These are phyloP conservation scores for Aspergillus spinulosporus DNA, from an alignment of 2,329 filamentous ascomycete species.

Conservation along the genomic window DNA sequence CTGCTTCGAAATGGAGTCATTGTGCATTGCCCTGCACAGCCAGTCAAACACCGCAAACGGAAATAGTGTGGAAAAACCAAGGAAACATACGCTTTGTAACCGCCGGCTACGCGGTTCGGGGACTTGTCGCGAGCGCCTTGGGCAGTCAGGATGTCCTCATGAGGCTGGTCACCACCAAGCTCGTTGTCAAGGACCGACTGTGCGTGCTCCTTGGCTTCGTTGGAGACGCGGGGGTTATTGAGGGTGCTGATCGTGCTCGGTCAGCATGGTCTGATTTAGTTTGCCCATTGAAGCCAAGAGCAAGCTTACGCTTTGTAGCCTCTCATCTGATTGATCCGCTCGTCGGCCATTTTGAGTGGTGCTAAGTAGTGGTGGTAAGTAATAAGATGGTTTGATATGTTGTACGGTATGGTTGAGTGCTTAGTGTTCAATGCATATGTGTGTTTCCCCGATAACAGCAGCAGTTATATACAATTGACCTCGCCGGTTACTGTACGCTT, in stretches of 20 bases:
- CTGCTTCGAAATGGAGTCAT: constrained; percentile 7
- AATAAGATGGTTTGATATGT: neutral
- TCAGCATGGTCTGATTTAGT: neutral
- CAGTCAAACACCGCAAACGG: neutral
- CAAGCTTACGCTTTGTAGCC: constrained; percentile 10
- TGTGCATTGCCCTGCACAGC: constrained; percentile 10
- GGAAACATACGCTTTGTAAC: constrained; percentile 24
- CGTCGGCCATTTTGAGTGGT: constrained; percentile 3
- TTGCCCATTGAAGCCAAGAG: neutral
- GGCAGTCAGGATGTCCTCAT: constrained; percentile 18
- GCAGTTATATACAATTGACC: neutral
- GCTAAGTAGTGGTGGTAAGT: too few species aligned
- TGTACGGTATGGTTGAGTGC: neutral
- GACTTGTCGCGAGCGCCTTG: constrained; percentile 18
- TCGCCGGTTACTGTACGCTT: constrained; percentile 1
- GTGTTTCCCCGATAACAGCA: neutral
- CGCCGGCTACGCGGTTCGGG: constrained; percentile 19
- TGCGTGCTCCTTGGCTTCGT: constrained; percentile 24
- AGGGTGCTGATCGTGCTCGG: constrained; percentile 13
- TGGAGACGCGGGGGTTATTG: constrained; percentile 23
- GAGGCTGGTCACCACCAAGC: constrained; percentile 18
- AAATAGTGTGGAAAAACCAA: neutral
- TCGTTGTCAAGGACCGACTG: constrained; percentile 19
- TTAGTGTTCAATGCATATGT: neutral
- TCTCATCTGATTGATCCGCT: constrained; percentile 10